Base-by-base conservation (phyloP, 306 rosid species). In the Pterocarpus macrocarpus region DNA sequence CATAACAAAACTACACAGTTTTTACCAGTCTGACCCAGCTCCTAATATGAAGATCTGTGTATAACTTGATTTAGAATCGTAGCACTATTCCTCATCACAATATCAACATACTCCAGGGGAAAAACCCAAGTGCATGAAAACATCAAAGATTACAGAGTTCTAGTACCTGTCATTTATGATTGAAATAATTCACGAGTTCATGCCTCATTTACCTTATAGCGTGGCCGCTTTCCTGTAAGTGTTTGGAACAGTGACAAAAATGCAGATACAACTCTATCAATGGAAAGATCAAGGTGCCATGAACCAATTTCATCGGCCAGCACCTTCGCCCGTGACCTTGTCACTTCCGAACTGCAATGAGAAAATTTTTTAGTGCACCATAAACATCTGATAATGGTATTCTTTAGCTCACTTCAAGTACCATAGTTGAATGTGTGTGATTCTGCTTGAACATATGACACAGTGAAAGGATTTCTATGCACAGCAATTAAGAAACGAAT, bases 281-380 rank as follows among this genome's bases (percentile, higher is more conserved):
- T 95, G 89, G 83, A 81, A 77, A 95, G 91, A 64, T 95, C 89
- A 82, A 95, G 97, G 88, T 95, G 99, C 99, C 99, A 95, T 8
- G 99, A 82, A 76, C 99, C 99, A 71, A 95, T 85, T 82, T 95
- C 99, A 84, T 88, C 92, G 50, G 97, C 97, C 75, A 95, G 85
- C 45, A 86, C 77, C 88, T 91, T 95, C 41, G 97, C 99, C 47
- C 95, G 85, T 8, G 73, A 82, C 74, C 79, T 90, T 68, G 98
- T 95, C 69, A 81, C 85, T 65, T 91, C 95, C 39, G 97, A 95
- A 85, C 98, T 92, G 92, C 82, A 88, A 86, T 66, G 80, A 84
- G 75, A 59, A 66, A 80, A 28, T 38, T 43, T 43, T 14, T 80
- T 56, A 80, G 75, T 34, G 45, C 36, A 50, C 34, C 59, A 49